phyloP scores from a whole-genome alignment of 164 flowering plant genomes.

The Chloranthus sessilifolius region DNA sequence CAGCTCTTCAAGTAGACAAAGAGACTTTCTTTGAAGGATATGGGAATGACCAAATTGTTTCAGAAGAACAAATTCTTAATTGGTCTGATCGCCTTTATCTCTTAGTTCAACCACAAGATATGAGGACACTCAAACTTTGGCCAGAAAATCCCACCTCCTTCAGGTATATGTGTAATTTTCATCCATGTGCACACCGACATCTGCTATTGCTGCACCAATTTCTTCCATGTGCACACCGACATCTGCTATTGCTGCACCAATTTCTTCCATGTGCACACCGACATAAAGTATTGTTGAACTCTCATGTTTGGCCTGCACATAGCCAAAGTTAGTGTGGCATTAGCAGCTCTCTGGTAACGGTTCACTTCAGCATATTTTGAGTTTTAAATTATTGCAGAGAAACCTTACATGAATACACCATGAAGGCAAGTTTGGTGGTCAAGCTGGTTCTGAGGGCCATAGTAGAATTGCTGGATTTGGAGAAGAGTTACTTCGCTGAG shows the following conservation, averaged over 20 bases:
- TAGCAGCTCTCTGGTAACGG: no score
- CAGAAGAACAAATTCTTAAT: slow-evolving; percentile 8
- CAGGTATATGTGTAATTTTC: slow-evolving; percentile 6
- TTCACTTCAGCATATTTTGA: neutral
- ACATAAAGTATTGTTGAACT: no score
- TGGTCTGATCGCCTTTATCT: slow-evolving; percentile 15
- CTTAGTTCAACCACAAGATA: slow-evolving; percentile 9
- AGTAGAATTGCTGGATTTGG: slow-evolving; percentile 28
- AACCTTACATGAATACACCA: slow-evolving; percentile 23
- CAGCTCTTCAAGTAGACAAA: neutral
- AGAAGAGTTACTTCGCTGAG: slow-evolving; percentile 23
- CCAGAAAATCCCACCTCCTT: slow-evolving; percentile 14
- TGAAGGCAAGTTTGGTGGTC: slow-evolving; percentile 10
- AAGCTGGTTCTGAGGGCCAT: slow-evolving; percentile 25
- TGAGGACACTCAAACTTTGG: slow-evolving; percentile 6
- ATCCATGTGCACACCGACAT: neutral
- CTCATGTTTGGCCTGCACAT: no score
- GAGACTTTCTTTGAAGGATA: neutral
- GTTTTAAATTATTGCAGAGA: slow-evolving; percentile 20
- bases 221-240: no score
- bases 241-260: no score
- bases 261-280: no score
- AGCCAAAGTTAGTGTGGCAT: no score
- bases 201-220: no score
- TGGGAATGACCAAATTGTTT: slow-evolving; percentile 1